These are phyloP conservation scores for Pezicula carpinea DNA, from an alignment of 2,329 filamentous ascomycete species.

Conservation along the genomic window DNA sequence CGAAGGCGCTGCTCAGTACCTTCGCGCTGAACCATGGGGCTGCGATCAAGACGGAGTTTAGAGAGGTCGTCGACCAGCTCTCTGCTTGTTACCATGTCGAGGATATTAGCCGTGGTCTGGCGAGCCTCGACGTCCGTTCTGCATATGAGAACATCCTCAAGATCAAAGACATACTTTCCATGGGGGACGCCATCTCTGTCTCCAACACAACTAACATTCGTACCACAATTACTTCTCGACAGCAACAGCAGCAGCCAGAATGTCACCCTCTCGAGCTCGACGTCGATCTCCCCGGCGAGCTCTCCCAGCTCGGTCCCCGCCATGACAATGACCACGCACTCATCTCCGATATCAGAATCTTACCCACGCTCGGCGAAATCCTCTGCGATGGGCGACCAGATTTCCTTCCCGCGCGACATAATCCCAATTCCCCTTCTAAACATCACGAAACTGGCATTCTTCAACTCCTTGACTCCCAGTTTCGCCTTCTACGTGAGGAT, in stretches of 20 bases:
- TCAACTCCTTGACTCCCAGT: conserved; percentile 22
- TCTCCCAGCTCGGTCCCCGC: conserved; percentile 20
- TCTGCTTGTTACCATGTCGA: conserved; percentile 6
- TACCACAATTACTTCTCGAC: not conserved
- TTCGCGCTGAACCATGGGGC: conserved; percentile 22
- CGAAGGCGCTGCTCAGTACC: conserved; percentile 11
- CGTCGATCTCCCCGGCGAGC: conserved; percentile 20
- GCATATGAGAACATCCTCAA: conserved; percentile 13
- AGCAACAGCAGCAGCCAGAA: conserved; percentile 1
- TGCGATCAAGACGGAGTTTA: conserved; percentile 17
- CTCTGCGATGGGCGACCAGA: conserved; percentile 12
- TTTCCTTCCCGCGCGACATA: conserved; percentile 14
- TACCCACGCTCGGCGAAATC: conserved; percentile 23
- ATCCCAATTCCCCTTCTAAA: not conserved
- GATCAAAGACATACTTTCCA: conserved; percentile 19
- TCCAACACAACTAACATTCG: conserved; percentile 1
- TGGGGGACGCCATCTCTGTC: conserved; percentile 20
- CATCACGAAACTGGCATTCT: conserved; percentile 16
- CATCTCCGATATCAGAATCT: conserved; percentile 21
- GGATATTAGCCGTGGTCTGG: conserved; percentile 1
- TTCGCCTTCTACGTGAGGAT: conserved; percentile 24
- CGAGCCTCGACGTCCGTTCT: conserved; percentile 9
- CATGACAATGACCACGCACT: conserved; percentile 24
- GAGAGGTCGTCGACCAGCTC: conserved; percentile 7
- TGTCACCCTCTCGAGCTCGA: conserved; percentile 5